phyloP scores from a whole-genome alignment of 2,329 filamentous ascomycete genomes.

The Arthrobotrys sphaeroides region DNA sequence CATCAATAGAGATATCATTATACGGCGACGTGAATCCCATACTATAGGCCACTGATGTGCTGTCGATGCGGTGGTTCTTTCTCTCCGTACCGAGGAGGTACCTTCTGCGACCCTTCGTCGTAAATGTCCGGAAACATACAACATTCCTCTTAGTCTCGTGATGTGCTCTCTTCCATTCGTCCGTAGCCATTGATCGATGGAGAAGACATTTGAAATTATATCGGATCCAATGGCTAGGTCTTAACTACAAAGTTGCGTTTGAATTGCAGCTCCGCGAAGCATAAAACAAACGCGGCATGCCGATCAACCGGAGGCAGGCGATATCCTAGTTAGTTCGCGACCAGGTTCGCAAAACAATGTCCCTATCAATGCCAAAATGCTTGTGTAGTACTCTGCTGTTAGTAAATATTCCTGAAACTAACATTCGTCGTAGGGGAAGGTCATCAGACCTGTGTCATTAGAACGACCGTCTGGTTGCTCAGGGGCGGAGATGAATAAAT shows the following conservation, averaged over 20 bases:
- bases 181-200: constrained; percentile 8
- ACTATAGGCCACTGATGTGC: too few relatives aligned
- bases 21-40: too few relatives aligned
- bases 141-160: background rate
- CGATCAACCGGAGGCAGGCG: constrained; percentile 12
- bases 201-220: background rate
- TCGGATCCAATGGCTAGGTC: background rate
- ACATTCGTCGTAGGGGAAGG: too few relatives aligned
- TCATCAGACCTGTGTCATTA: too few relatives aligned
- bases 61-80: too few relatives aligned
- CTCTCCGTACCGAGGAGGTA: too few relatives aligned
- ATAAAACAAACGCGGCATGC: constrained; percentile 15
- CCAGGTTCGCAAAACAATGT: background rate
- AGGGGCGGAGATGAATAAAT: too few relatives aligned
- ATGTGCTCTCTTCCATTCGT: background rate
- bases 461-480: too few relatives aligned
- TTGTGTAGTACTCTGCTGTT: background rate
- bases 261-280: background rate
- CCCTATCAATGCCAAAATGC: background rate
- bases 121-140: background rate
- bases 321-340: background rate
- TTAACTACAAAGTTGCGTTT: constrained; percentile 1
- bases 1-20: too few relatives aligned
- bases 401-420: too few relatives aligned
- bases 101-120: too few relatives aligned